Evolutionary conservation across 106 monocot genomes (phyloP).

Genomic region (Xerophyta viscosa): DNA sequence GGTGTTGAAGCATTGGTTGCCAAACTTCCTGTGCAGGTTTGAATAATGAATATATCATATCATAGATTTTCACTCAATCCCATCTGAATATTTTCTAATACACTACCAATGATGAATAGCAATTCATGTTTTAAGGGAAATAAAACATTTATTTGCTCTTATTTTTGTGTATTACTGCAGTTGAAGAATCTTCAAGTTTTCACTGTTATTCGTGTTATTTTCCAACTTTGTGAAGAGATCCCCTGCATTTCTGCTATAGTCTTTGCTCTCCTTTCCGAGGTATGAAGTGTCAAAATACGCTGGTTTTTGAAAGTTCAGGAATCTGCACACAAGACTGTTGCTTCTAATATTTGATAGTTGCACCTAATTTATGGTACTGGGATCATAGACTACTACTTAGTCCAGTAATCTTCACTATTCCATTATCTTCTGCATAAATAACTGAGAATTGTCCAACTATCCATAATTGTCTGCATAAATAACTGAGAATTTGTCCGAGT

Average conservation of each 20-base stretch:
- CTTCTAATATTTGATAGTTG: too few species aligned
- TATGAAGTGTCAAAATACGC: constrained; percentile 22
- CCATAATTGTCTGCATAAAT: too few species aligned
- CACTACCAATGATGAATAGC: neutral
- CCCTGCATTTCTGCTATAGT: constrained; percentile 97
- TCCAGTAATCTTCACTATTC: too few species aligned
- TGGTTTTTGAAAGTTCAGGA: too few species aligned
- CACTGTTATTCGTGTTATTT: constrained; percentile 82
- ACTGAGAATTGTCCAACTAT: too few species aligned
- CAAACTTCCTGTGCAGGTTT: constrained; percentile 92
- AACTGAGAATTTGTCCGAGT: too few species aligned
- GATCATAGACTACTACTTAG: too few species aligned
- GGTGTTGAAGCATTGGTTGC: constrained; percentile 94
- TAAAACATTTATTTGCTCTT: constrained; percentile 1
- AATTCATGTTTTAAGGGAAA: neutral
- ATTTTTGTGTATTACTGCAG: constrained; percentile 51
- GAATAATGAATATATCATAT: neutral
- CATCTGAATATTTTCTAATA: neutral
- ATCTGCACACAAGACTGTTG: too few species aligned
- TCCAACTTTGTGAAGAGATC: constrained; percentile 92
- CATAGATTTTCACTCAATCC: neutral
- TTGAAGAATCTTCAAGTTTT: constrained; percentile 93
- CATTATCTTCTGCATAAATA: too few species aligned
- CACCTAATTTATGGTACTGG: too few species aligned
- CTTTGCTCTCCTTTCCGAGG: constrained; percentile 94